Percentiles rank a stretch among this genome's conserved stretches.
These are phyloP conservation scores for Sugiyamaella pinicola DNA, from an alignment of 1,139 yeast genomes.

Conservation along the genomic window DNA sequence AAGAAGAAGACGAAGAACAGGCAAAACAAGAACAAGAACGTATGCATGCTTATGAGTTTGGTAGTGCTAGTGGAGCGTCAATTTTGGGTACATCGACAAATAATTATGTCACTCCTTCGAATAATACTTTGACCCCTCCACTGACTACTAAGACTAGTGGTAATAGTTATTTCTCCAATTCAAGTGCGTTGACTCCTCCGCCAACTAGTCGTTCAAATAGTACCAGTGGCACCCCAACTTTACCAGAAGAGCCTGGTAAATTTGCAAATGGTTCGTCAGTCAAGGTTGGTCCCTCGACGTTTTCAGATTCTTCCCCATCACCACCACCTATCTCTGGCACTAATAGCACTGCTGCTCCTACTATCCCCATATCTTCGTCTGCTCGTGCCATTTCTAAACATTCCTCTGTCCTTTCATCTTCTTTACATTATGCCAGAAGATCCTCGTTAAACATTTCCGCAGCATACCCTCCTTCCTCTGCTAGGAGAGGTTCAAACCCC, in stretches of 20 bases:
- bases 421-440: constrained; percentile 22
- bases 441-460: constrained; percentile 20
- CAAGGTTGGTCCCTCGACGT: not conserved
- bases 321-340: constrained; percentile 24
- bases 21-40: constrained; percentile 1
- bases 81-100: constrained; percentile 1
- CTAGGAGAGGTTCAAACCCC: constrained; percentile 24
- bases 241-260: constrained; percentile 11
- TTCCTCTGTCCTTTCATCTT: constrained; percentile 17
- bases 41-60: not conserved
- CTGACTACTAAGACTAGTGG: not conserved
- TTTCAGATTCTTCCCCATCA: constrained; percentile 23
- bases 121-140: constrained; percentile 10
- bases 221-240: constrained; percentile 17
- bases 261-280: not conserved
- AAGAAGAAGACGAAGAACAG: constrained; percentile 35
- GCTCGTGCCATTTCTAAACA: constrained; percentile 27
- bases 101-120: not conserved
- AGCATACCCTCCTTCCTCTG: constrained; percentile 22
- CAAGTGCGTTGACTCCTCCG: constrained; percentile 16
- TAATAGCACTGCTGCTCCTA: constrained; percentile 16
- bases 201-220: constrained; percentile 16
- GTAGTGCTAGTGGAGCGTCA: not conserved
- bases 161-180: constrained; percentile 3
- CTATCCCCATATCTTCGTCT: constrained; percentile 27